Conservation (phyloP, 306 rosid species). For the Cucumis sativus region Cucumber_9930_V3 NC_026655.2:32282501-32283000, state of each 20-base stretch:
- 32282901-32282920: neutral
- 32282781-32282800: slow-evolving; percentile 49
- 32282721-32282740: slow-evolving; percentile 41
- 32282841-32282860: neutral
- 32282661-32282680: neutral
- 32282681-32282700: neutral
- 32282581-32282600: slow-evolving; percentile 47
- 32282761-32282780: slow-evolving; percentile 34
- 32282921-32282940: neutral
- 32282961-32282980: neutral
- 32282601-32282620: slow-evolving; percentile 17
- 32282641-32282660: neutral
- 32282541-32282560: slow-evolving; percentile 48
- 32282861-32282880: neutral
- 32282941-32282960: neutral
- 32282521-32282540: slow-evolving; percentile 40
- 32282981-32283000: slow-evolving; percentile 9
- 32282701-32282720: slow-evolving; percentile 21
- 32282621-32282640: neutral
- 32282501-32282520: slow-evolving; percentile 33
- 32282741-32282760: slow-evolving; percentile 36
- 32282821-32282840: neutral
- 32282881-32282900: neutral
- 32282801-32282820: neutral
- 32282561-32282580: slow-evolving; percentile 40